Percentiles rank a stretch among this genome's conserved stretches.
phyloP scores from a whole-genome alignment of 2,329 filamentous ascomycete genomes.

The Zymoseptoria ardabiliae region DNA sequence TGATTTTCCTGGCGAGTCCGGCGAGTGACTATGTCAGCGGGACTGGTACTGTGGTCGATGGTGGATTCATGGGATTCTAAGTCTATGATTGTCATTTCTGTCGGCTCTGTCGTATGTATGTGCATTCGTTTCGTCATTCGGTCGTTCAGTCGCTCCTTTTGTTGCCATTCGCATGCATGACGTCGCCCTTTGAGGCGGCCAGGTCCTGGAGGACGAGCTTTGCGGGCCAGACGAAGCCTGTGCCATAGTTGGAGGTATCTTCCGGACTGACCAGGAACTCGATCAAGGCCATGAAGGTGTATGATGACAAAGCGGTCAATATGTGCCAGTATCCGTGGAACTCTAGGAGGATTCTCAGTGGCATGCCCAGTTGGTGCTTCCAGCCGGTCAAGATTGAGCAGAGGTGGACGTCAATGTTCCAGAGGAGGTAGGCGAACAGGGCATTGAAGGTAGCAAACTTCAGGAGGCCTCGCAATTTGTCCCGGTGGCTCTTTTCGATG shows the following conservation, averaged over 20 bases:
- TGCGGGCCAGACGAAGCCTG: slow-evolving; percentile 22
- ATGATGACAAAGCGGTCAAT: slow-evolving; percentile 51
- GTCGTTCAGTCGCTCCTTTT: not conserved
- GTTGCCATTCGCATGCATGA: not conserved
- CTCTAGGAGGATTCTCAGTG: slow-evolving; percentile 69
- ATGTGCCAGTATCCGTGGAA: slow-evolving; percentile 71
- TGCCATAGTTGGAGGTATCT: slow-evolving; percentile 8
- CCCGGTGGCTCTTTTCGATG: slow-evolving; percentile 11
- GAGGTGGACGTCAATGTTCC: slow-evolving; percentile 71
- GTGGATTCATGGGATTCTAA: slow-evolving; percentile 48
- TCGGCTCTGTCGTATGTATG: not conserved
- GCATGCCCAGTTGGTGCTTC: slow-evolving; percentile 61
- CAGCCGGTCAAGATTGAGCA: slow-evolving; percentile 60
- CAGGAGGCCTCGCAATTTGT: slow-evolving; percentile 37
- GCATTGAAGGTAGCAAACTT: slow-evolving; percentile 13
- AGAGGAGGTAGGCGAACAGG: slow-evolving; percentile 58
- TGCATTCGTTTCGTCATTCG: not conserved
- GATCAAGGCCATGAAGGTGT: slow-evolving; percentile 23
- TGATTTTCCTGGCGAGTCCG: slow-evolving; percentile 67
- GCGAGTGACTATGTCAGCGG: slow-evolving; percentile 73
- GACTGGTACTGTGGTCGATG: slow-evolving; percentile 74
- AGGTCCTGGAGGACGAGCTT: slow-evolving; percentile 12
- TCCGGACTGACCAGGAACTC: slow-evolving; percentile 18
- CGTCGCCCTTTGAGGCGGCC: not conserved
- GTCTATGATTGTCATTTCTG: not conserved